Conservation (phyloP, 192 early-diverging fungal genomes). For the Diversispora epigaea region DNA sequence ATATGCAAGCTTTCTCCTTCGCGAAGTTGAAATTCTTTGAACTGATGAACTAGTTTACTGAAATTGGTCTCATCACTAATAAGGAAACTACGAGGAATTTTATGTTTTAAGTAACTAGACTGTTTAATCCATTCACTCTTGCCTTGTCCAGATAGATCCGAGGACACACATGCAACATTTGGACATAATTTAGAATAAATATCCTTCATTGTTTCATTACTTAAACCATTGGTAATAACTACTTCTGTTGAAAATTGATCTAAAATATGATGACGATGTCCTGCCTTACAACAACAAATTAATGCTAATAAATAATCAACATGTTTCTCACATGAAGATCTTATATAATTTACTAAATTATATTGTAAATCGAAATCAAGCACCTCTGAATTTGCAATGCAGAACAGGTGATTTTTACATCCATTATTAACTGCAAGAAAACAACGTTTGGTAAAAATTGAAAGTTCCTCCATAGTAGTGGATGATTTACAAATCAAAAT, state of each 20-base stretch:
- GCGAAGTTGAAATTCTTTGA: not conserved
- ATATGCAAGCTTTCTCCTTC: slow-evolving; percentile 20
- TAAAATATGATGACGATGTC: slow-evolving; percentile 16
- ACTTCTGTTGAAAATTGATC: slow-evolving; percentile 29
- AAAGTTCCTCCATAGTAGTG: slow-evolving; percentile 22
- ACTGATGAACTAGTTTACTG: not conserved
- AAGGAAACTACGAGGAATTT: slow-evolving; percentile 6
- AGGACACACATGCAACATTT: not conserved
- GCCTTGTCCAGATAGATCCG: slow-evolving; percentile 13
- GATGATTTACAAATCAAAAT: slow-evolving; percentile 12
- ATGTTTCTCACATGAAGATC: not conserved
- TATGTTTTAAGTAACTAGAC: not conserved
- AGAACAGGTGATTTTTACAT: slow-evolving; percentile 1
- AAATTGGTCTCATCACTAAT: slow-evolving; percentile 7
- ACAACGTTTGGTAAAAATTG: slow-evolving; percentile 18
- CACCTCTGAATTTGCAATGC: slow-evolving; percentile 27
- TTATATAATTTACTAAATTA: slow-evolving; percentile 9
- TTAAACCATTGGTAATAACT: slow-evolving; percentile 2
- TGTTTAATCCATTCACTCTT: slow-evolving; percentile 29
- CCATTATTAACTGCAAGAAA: slow-evolving; percentile 23
- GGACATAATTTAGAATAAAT: slow-evolving; percentile 19
- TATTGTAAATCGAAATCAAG: slow-evolving; percentile 31
- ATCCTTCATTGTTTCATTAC: not conserved
- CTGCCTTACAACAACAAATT: slow-evolving; percentile 23
- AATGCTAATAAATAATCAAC: slow-evolving; percentile 22